Evolutionary conservation across 2,329 filamentous ascomycete species (phyloP).

Genomic region (Hypoxylon sp.): DNA sequence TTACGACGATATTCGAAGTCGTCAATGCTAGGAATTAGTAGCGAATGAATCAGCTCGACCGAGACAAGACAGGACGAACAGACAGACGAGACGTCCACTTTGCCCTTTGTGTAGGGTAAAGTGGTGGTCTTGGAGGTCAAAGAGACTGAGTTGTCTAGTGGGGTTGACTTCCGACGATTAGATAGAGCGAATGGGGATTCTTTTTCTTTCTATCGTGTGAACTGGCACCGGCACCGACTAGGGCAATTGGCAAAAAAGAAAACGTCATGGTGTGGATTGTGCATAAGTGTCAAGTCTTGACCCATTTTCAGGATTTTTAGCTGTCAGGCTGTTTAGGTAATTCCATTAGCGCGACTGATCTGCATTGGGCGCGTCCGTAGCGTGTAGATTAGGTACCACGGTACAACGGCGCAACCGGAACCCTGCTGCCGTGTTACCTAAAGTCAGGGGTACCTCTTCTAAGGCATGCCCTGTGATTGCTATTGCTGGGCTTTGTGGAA

Average conservation of each 20-base stretch:
- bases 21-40: not conserved
- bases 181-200: conserved; percentile 1
- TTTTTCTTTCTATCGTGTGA: conserved; percentile 23
- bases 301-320: conserved; percentile 29
- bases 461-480: too few relatives aligned
- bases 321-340: not conserved
- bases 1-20: not conserved
- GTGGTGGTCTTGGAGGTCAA: not conserved
- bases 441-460: not conserved
- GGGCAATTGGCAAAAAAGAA: conserved; percentile 36
- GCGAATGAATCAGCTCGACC: conserved; percentile 8
- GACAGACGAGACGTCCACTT: conserved; percentile 6
- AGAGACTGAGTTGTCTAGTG: conserved; percentile 16
- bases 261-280: conserved; percentile 41
- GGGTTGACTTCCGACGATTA: conserved; percentile 21
- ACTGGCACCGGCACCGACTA: conserved; percentile 18
- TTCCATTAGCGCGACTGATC: conserved; percentile 33
- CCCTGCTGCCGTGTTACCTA: not conserved
- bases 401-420: conserved; percentile 14
- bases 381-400: conserved; percentile 36
- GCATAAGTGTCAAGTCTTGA: conserved; percentile 19
- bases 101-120: not conserved
- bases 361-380: conserved; percentile 26
- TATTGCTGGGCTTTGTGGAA: too few relatives aligned
- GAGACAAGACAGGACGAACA: not conserved